phyloP scores from a whole-genome alignment of 176 grass and related monocot genomes.

The Triticum turgidum region DNA sequence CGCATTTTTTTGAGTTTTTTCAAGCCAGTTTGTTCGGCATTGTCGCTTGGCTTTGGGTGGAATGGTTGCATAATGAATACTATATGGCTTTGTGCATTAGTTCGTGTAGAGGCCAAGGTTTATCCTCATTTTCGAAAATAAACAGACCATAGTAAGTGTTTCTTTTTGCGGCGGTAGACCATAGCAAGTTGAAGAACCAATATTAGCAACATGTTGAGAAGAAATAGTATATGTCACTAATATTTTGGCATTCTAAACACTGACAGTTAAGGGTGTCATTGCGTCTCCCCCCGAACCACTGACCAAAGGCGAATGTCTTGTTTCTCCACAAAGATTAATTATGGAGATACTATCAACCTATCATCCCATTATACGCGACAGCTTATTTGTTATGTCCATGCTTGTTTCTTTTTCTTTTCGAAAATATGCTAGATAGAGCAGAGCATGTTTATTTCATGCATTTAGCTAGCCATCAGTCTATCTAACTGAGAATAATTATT shows the following conservation, averaged over 20 bases:
- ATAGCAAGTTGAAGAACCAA: no score
- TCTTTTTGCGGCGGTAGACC: no score
- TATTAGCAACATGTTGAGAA: no score
- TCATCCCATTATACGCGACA: neutral
- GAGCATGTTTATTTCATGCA: neutral
- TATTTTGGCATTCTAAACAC: neutral
- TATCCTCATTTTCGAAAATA: no score
- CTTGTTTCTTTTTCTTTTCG: neutral
- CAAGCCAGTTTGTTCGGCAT: no score
- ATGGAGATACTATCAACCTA: neutral
- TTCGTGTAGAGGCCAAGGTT: no score
- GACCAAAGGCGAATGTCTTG: neutral
- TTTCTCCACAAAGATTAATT: neutral
- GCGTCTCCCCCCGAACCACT: neutral
- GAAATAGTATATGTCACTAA: no score
- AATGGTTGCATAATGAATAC: no score
- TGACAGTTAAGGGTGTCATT: neutral
- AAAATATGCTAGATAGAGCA: neutral
- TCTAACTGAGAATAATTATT: neutral
- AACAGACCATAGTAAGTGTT: no score
- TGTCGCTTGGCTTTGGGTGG: no score
- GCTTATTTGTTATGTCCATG: neutral
- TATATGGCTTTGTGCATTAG: no score
- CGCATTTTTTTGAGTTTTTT: no score
- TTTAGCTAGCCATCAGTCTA: neutral